These are phyloP conservation scores for Keithomyces neogunnii DNA, from an alignment of 2,329 filamentous ascomycete genomes.

Conservation along the genomic window DNA sequence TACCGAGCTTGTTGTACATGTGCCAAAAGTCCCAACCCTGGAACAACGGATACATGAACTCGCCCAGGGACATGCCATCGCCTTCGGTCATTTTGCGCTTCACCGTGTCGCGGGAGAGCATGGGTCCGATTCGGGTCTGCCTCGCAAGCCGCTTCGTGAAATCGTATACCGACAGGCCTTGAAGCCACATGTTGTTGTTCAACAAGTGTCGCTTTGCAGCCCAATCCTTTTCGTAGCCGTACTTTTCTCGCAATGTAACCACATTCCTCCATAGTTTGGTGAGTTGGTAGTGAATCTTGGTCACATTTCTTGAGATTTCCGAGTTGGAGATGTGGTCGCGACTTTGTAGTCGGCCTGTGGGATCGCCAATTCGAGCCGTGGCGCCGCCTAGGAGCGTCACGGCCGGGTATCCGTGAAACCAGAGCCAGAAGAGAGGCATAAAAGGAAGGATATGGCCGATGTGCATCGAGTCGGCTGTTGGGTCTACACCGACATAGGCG, in stretches of 20 bases:
- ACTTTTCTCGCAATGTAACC: constrained; percentile 53
- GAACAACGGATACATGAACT: constrained; percentile 87
- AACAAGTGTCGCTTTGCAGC: constrained; percentile 58
- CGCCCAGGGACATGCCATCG: constrained; percentile 87
- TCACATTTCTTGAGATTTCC: constrained; percentile 54
- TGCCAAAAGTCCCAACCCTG: constrained; percentile 98
- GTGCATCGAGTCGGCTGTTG: constrained; percentile 71
- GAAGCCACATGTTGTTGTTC: constrained; percentile 83
- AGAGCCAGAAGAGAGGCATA: constrained; percentile 81
- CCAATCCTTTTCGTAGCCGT: constrained; percentile 55
- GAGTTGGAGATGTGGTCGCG: constrained; percentile 44
- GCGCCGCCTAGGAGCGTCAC: constrained; percentile 64
- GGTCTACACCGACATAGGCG: constrained; percentile 75
- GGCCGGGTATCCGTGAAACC: constrained; percentile 62
- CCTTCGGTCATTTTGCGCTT: constrained; percentile 76
- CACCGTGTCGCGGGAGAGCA: constrained; percentile 86
- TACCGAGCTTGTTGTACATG: constrained; percentile 57
- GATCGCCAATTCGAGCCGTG: constrained; percentile 72
- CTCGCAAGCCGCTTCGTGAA: constrained; percentile 67
- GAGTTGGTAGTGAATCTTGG: constrained; percentile 61
- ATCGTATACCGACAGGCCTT: constrained; percentile 61
- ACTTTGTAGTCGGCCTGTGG: constrained; percentile 58
- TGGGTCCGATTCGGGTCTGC: constrained; percentile 69
- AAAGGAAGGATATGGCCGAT: constrained; percentile 72
- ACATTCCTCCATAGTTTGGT: constrained; percentile 69